Base-by-base conservation (phyloP, 768 basidiomycete genomes). In the Russula virescens region DNA sequence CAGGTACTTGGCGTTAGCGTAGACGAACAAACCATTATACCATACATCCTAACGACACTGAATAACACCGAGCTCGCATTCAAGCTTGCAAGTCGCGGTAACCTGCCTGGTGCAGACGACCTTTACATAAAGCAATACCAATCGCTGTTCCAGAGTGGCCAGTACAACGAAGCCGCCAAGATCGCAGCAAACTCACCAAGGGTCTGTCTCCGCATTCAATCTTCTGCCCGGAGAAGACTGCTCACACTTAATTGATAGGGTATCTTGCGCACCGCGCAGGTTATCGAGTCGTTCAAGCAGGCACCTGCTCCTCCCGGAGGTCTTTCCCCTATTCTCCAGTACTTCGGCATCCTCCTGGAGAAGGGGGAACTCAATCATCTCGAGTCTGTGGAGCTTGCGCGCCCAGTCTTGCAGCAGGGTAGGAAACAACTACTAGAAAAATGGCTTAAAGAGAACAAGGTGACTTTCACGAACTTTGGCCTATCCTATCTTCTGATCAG, bases 361-460 rank as follows among this genome's bases (percentile, higher is more conserved):
- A 97, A 95, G 75, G 97, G 97, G 26, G 94, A 97, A 76, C 83
- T 99, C 62, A 99, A 99, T 75, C 94, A 96, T 72, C 83, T 89
- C 10, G 97, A 99, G 74, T 95, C 93, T 16, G 75, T 99, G 35
- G 97, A 99, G 73, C 83, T 99, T 50, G 97, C 97, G 1, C 85
- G 94, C 51, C 97, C 97, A 19, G 97, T 99, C 9, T 78, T 99
- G 49, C 88, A 91, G 68, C 97, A 99, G 76, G 94, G 94, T 40
- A 86, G 94, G 73, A 98, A 99, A 76, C 93, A 98, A 70, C 78
- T 98, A 49, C 79, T 99, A 18, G 97, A 99, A 79, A 98, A 98
- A 71, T 99, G 97, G 97, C 77, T 99, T 64, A 99, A 99, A 76
- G 97, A 99, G 81, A 98, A 97, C 78, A 99, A 98, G 86, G 94